phyloP scores from a whole-genome alignment of 2,329 filamentous ascomycete genomes.

The Aspergillus pseudoterreus region DNA sequence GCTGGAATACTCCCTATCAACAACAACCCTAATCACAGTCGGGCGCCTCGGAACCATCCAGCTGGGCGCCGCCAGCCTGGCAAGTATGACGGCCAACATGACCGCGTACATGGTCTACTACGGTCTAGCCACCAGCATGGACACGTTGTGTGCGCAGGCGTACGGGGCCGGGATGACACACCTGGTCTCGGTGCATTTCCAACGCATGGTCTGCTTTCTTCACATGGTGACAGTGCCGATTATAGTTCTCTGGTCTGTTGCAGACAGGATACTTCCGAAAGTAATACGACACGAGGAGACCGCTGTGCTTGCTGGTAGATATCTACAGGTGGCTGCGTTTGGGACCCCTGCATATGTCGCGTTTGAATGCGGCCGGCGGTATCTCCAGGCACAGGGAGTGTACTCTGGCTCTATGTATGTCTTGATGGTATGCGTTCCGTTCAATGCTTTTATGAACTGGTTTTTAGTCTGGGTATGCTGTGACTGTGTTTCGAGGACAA shows the following conservation, averaged over 20 bases:
- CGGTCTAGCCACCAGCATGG: neutral
- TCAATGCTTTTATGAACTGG: neutral
- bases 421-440: neutral
- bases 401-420: neutral
- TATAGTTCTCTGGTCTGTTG: neutral
- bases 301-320: neutral
- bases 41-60: neutral
- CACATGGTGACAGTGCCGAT: neutral
- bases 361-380: neutral
- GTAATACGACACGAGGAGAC: neutral
- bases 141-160: neutral
- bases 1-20: neutral
- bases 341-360: neutral
- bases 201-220: neutral
- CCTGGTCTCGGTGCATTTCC: neutral
- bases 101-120: neutral
- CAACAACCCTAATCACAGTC: neutral
- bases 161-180: neutral
- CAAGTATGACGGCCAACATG: neutral
- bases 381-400: neutral
- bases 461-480: neutral
- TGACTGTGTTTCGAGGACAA: no score
- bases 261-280: neutral
- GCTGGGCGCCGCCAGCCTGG: neutral
- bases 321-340: neutral